A percentile compares a stretch with the other conserved stretches of the same genome.
These are phyloP conservation scores for Gnetum montanum DNA, from an alignment of 75 land plant genomes.

Conservation along the genomic window DNA sequence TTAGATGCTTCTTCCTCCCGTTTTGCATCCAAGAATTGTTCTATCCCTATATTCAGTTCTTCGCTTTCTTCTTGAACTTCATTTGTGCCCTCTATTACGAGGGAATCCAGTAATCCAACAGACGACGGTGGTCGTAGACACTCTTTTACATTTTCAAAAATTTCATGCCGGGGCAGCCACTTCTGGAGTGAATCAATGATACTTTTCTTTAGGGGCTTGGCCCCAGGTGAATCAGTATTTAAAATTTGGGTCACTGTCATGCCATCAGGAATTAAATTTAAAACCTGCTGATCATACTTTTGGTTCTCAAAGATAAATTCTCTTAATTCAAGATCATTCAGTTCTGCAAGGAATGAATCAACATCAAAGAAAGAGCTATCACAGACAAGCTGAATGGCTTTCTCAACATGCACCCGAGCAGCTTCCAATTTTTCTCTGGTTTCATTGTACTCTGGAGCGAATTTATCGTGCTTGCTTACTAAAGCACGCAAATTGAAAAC, in stretches of 20 bases:
- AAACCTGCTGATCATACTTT: too few species aligned
- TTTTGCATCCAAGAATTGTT: not conserved
- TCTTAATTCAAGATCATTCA: too few species aligned
- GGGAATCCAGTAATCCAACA: not conserved
- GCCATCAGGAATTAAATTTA: too few species aligned
- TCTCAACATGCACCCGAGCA: constrained; percentile 1
- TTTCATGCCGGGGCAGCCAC: not conserved
- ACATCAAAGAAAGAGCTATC: too few species aligned
- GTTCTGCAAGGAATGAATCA: too few species aligned
- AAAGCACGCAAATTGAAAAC: not conserved
- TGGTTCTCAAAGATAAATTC: too few species aligned
- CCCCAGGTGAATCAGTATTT: not conserved
- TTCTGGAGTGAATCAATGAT: not conserved
- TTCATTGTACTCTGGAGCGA: constrained; percentile 1
- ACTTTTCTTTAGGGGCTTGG: not conserved
- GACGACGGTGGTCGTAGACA: not conserved
- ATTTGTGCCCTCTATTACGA: too few species aligned
- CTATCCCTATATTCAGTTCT: not conserved
- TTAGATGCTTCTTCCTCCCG: constrained; percentile 11
- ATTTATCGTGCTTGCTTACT: constrained; percentile 5
- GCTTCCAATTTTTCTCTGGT: not conserved
- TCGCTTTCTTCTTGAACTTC: not conserved
- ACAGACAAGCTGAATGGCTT: not conserved
- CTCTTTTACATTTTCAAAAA: not conserved
- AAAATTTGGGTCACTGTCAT: too few species aligned